phyloP scores from a whole-genome alignment of 2,329 filamentous ascomycete species.

The Grosmannia huntii region DNA sequence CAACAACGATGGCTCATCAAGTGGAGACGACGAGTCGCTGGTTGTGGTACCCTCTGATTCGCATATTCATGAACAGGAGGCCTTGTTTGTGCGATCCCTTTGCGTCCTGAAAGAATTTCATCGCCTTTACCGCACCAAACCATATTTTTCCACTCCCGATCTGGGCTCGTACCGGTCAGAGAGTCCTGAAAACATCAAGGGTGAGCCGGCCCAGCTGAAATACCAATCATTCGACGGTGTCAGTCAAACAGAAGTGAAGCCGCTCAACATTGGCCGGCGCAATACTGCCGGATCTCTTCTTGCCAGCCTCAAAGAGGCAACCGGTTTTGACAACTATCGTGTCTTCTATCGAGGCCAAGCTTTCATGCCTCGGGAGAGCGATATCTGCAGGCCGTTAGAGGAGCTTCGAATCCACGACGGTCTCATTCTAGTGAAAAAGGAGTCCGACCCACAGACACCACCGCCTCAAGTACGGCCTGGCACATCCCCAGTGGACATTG shows the following conservation, averaged over 20 bases:
- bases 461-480: constrained; percentile 33
- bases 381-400: constrained; percentile 48
- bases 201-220: constrained; percentile 52
- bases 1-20: constrained; percentile 24
- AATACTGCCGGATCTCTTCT: constrained; percentile 62
- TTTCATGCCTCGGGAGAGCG: constrained; percentile 47
- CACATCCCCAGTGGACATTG: constrained; percentile 55
- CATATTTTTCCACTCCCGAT: constrained; percentile 47
- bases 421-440: constrained; percentile 52
- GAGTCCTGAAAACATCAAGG: constrained; percentile 39
- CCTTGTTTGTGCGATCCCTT: constrained; percentile 56
- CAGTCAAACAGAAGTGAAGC: constrained; percentile 44
- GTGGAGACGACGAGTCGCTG: constrained; percentile 40
- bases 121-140: constrained; percentile 47
- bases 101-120: constrained; percentile 56
- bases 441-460: constrained; percentile 31
- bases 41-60: constrained; percentile 33
- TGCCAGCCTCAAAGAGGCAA: constrained; percentile 51
- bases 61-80: constrained; percentile 40
- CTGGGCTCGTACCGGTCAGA: constrained; percentile 39
- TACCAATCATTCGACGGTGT: constrained; percentile 62
- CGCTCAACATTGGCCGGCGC: constrained; percentile 51
- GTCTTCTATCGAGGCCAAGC: constrained; percentile 57
- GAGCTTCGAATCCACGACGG: constrained; percentile 56
- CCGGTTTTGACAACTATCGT: constrained; percentile 64